Evolutionary conservation across 2,329 filamentous ascomycete genomes (phyloP).

Genomic region (Phialemoniopsis sp.): DNA sequence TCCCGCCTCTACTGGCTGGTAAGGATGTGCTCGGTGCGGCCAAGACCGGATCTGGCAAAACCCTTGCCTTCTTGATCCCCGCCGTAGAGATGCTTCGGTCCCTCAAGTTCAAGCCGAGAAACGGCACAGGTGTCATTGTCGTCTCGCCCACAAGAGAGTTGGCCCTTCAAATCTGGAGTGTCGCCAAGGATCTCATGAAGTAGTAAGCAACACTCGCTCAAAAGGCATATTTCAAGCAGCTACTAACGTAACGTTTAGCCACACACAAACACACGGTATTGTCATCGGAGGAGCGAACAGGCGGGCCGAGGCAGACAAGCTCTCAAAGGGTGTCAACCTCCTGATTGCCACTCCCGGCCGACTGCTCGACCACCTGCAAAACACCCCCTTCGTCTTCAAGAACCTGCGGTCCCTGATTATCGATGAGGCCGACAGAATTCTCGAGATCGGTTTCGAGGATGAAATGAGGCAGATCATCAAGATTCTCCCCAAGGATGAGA

Average conservation of each 20-base stretch:
- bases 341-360: constrained; percentile 91
- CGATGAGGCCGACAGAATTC: constrained; percentile 92
- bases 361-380: constrained; percentile 89
- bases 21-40: constrained; percentile 91
- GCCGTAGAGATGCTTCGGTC: constrained; percentile 90
- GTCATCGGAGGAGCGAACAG: constrained; percentile 94
- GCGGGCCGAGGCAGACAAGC: constrained; percentile 87
- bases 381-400: constrained; percentile 89
- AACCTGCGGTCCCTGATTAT: constrained; percentile 90
- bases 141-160: constrained; percentile 92
- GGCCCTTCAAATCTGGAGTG: constrained; percentile 93
- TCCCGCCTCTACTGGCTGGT: constrained; percentile 83
- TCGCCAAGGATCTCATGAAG: constrained; percentile 87
- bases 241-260: constrained; percentile 21
- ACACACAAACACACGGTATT: constrained; percentile 86
- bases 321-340: constrained; percentile 90
- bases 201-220: constrained; percentile 64
- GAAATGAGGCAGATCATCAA: constrained; percentile 97
- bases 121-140: constrained; percentile 87
- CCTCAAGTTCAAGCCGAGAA: constrained; percentile 89
- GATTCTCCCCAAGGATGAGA: constrained; percentile 79
- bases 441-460: constrained; percentile 97
- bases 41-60: constrained; percentile 91
- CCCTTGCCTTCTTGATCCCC: constrained; percentile 87
- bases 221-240: constrained; percentile 50